A percentile compares a stretch with the other conserved stretches of the same genome.
Conservation (phyloP, 2,329 filamentous ascomycete genomes). For the Fusarium camptoceras region DNA sequence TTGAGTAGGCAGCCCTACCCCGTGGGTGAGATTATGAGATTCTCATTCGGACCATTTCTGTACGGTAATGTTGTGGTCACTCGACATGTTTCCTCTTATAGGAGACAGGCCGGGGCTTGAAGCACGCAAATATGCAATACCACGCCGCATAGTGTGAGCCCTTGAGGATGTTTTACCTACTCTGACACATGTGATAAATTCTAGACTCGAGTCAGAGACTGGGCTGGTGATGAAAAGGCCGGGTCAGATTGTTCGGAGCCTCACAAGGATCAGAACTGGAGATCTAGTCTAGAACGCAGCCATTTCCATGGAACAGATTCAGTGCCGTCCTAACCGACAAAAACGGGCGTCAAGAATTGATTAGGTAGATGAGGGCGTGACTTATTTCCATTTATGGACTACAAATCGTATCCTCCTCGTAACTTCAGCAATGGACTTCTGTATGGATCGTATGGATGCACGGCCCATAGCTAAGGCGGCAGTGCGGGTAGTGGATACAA, state of each 20-base stretch:
- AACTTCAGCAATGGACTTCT: conserved; percentile 1
- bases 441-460: conserved; percentile 6
- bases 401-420: conserved; percentile 11
- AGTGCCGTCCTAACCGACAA: conserved; percentile 13
- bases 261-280: not conserved
- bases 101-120: not conserved
- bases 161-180: not conserved
- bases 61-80: not conserved
- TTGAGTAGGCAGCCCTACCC: not conserved
- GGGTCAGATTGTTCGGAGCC: conserved; percentile 1
- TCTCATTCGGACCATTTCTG: not conserved
- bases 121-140: conserved; percentile 7
- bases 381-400: conserved; percentile 25
- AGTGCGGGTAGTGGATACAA: conserved; percentile 24
- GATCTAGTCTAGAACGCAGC: conserved; percentile 20
- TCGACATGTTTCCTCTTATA: conserved; percentile 14
- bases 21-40: not conserved
- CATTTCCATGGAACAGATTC: not conserved
- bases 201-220: conserved; percentile 5
- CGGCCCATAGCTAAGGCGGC: conserved; percentile 12
- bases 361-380: conserved; percentile 20
- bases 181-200: not conserved
- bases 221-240: not conserved
- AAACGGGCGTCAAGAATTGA: conserved; percentile 1
- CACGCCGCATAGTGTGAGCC: not conserved